Evolutionary conservation across 2,329 filamentous ascomycete genomes (phyloP).

Genomic region (Stagonosporopsis rhizophila): DNA sequence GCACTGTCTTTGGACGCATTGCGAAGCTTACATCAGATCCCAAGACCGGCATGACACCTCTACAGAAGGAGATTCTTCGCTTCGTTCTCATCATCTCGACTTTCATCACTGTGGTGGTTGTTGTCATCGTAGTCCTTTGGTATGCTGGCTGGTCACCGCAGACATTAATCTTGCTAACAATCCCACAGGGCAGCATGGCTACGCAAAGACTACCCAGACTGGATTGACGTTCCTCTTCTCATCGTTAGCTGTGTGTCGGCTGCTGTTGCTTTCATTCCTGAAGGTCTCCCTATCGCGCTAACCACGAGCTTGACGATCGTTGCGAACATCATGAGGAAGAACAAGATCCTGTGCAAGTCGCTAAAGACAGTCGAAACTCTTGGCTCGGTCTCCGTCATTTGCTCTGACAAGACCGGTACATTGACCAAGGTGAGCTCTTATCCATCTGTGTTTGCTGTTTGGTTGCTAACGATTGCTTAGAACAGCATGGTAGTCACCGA

Average conservation of each 20-base stretch:
- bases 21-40: conserved; percentile 75
- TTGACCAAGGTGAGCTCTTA: conserved; percentile 58
- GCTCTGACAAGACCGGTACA: conserved; percentile 79
- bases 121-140: conserved; percentile 72
- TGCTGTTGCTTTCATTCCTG: conserved; percentile 74
- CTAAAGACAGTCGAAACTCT: conserved; percentile 80
- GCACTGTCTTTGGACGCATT: conserved; percentile 77
- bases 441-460: not conserved
- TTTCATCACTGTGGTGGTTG: conserved; percentile 71
- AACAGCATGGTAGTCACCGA: conserved; percentile 78
- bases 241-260: conserved; percentile 73
- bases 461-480: conserved; percentile 42
- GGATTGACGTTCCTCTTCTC: conserved; percentile 74
- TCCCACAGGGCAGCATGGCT: conserved; percentile 70
- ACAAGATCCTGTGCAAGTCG: conserved; percentile 80
- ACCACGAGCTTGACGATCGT: conserved; percentile 74
- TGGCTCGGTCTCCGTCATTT: conserved; percentile 75
- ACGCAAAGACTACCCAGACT: conserved; percentile 69
- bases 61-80: conserved; percentile 75
- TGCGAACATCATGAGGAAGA: conserved; percentile 77
- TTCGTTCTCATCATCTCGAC: conserved; percentile 75
- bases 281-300: conserved; percentile 53
- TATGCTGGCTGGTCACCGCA: conserved; percentile 35
- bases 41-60: conserved; percentile 69
- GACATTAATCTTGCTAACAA: conserved; percentile 7